Conservation (phyloP, 1,284 basidiomycete species). For the Sporisorium sorghi region DNA sequence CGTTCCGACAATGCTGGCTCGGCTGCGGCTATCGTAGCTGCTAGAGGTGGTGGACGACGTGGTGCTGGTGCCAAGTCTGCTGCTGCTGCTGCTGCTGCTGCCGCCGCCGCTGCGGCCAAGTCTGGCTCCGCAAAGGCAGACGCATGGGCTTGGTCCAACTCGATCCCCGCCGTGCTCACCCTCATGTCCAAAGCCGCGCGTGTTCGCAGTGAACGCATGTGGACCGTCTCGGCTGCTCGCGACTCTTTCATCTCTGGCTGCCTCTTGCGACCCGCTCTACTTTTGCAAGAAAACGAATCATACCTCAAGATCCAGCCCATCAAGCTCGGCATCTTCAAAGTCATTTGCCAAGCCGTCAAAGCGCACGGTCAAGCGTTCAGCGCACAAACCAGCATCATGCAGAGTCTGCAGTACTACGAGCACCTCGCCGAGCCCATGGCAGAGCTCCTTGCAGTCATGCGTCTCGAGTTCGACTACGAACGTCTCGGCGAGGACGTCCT, state of each 20-base stretch:
- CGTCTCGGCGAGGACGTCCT: constrained; percentile 91
- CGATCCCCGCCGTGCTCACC: constrained; percentile 58
- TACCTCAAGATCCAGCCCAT: constrained; percentile 86
- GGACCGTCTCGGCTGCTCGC: constrained; percentile 59
- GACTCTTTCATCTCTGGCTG: constrained; percentile 67
- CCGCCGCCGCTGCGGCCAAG: constrained; percentile 35
- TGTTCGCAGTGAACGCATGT: constrained; percentile 58
- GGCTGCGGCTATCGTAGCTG: constrained; percentile 34
- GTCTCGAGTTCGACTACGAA: constrained; percentile 87
- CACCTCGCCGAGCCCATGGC: constrained; percentile 94
- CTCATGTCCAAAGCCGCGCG: constrained; percentile 59
- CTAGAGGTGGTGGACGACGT: constrained; percentile 31
- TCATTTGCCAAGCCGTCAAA: constrained; percentile 91
- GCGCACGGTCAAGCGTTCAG: constrained; percentile 81
- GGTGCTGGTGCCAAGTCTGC: constrained; percentile 40
- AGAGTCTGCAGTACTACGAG: constrained; percentile 91
- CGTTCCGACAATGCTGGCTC: constrained; percentile 23
- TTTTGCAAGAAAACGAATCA: constrained; percentile 84
- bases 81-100: constrained; percentile 23
- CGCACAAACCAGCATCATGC: constrained; percentile 86
- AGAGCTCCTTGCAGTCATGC: constrained; percentile 83
- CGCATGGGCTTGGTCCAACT: constrained; percentile 58
- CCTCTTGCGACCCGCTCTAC: constrained; percentile 78
- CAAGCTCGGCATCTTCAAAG: constrained; percentile 82
- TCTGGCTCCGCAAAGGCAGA: constrained; percentile 44